phyloP scores from a whole-genome alignment of 2,329 filamentous ascomycete genomes.

The Fusarium mangiferae region DNA sequence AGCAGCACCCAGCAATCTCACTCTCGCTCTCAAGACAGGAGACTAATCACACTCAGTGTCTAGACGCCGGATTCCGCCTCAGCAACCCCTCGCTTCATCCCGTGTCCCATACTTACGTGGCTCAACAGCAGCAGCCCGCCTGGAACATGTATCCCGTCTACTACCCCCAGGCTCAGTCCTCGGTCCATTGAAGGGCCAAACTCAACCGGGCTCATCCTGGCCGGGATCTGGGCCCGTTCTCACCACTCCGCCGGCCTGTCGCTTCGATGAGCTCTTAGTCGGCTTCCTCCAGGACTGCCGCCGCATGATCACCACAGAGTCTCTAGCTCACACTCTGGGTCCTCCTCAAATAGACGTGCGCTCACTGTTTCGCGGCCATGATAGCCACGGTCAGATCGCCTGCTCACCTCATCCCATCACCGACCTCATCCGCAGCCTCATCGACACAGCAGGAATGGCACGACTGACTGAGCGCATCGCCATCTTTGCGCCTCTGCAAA shows the following conservation, averaged over 20 bases:
- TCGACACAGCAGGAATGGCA: constrained; percentile 44
- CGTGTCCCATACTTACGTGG: constrained; percentile 42
- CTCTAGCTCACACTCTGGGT: constrained; percentile 46
- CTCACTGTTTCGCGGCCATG: constrained; percentile 46
- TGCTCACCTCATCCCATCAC: constrained; percentile 46
- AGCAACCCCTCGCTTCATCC: constrained; percentile 41
- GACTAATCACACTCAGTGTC: constrained; percentile 45
- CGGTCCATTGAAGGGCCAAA: constrained; percentile 46
- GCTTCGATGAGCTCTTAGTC: constrained; percentile 49
- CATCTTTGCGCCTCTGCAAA: constrained; percentile 47
- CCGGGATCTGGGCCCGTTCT: constrained; percentile 49
- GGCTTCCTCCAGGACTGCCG: constrained; percentile 51
- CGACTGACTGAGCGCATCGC: constrained; percentile 48
- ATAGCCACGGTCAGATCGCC: constrained; percentile 31
- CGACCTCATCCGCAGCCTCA: constrained; percentile 45
- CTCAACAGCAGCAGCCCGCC: constrained; percentile 43
- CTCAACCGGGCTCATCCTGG: constrained; percentile 42
- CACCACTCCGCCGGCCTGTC: constrained; percentile 44
- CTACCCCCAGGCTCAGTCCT: constrained; percentile 48
- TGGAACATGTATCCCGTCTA: constrained; percentile 51
- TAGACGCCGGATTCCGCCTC: constrained; percentile 49
- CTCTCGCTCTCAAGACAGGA: constrained; percentile 16
- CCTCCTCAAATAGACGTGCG: constrained; percentile 49
- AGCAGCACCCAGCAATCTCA: not conserved
- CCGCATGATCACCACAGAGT: constrained; percentile 44